A percentile compares a stretch with the other conserved stretches of the same genome.
phyloP scores from a whole-genome alignment of 371 early-diverging fungal genomes.

The Actinomortierella wolfii region DNA sequence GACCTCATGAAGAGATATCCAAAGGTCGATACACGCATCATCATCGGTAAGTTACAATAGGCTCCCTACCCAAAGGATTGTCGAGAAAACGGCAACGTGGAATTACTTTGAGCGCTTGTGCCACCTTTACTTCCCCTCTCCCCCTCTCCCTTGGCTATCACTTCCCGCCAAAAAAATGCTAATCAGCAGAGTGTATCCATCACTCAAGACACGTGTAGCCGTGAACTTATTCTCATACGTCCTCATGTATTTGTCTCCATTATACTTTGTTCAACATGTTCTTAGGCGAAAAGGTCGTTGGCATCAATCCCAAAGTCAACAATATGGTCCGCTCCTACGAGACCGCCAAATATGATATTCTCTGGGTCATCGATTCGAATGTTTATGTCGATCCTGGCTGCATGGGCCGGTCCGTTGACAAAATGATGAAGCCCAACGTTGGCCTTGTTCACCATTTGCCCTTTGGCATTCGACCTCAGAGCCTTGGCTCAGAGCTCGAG shows the following conservation, averaged over 20 bases:
- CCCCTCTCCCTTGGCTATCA: background rate
- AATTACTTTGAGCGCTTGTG: background rate
- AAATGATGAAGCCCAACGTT: slow-evolving; percentile 70
- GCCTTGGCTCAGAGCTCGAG: slow-evolving; percentile 86
- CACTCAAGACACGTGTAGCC: background rate
- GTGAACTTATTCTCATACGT: background rate
- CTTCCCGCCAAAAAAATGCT: slow-evolving; percentile 3
- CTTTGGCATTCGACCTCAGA: slow-evolving; percentile 71
- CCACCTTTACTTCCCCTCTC: background rate
- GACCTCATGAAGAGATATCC: slow-evolving; percentile 72
- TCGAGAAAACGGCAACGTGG: too few relatives aligned
- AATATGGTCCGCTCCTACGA: slow-evolving; percentile 88
- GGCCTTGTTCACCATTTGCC: slow-evolving; percentile 95
- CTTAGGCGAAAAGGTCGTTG: slow-evolving; percentile 68
- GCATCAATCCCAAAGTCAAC: slow-evolving; percentile 95
- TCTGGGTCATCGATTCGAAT: slow-evolving; percentile 96
- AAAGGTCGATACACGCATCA: slow-evolving; percentile 71
- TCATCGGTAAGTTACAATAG: slow-evolving; percentile 62
- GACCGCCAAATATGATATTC: slow-evolving; percentile 80
- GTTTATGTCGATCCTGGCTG: slow-evolving; percentile 77
- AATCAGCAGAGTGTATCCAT: slow-evolving; percentile 11
- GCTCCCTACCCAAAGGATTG: background rate
- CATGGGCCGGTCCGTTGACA: slow-evolving; percentile 79
- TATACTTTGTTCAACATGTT: background rate
- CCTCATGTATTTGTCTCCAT: background rate